These are phyloP conservation scores for Isabelozyma heimii DNA, from an alignment of 805 yeast genomes.

Conservation along the genomic window DNA sequence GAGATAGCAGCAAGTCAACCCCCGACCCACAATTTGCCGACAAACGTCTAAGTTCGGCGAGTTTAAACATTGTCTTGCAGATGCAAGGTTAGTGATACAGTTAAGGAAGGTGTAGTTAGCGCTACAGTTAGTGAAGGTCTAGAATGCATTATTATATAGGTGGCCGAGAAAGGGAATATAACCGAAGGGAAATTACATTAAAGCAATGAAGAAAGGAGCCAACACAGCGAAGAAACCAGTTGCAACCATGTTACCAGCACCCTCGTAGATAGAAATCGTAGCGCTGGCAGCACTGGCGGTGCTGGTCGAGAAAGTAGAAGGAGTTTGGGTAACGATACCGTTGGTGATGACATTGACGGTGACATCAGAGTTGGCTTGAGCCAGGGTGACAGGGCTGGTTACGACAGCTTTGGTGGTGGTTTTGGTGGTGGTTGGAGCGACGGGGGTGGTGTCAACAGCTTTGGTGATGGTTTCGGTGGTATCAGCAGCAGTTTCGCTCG, in stretches of 20 bases:
- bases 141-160: background rate
- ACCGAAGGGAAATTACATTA: background rate
- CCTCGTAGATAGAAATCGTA: constrained; percentile 21
- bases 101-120: too few relatives aligned
- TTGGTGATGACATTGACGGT: constrained; percentile 42
- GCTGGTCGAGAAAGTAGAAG: constrained; percentile 8
- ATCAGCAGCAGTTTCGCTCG: constrained; percentile 3
- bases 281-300: constrained; percentile 11
- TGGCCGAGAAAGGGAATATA: background rate
- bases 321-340: constrained; percentile 36
- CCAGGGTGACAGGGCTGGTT: background rate
- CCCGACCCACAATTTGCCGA: too few relatives aligned
- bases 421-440: background rate
- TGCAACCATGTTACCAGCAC: constrained; percentile 16
- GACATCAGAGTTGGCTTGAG: background rate
- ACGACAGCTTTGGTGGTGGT: background rate
- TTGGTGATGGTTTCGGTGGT: constrained; percentile 4
- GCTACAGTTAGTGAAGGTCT: too few relatives aligned
- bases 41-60: too few relatives aligned
- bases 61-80: too few relatives aligned
- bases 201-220: background rate
- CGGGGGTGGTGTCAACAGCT: constrained; percentile 1
- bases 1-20: background rate
- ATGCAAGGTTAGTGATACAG: too few relatives aligned
- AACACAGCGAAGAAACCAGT: background rate